These are phyloP conservation scores for Coemansia sp. DNA, from an alignment of 192 early-diverging fungal species.

Conservation along the genomic window DNA sequence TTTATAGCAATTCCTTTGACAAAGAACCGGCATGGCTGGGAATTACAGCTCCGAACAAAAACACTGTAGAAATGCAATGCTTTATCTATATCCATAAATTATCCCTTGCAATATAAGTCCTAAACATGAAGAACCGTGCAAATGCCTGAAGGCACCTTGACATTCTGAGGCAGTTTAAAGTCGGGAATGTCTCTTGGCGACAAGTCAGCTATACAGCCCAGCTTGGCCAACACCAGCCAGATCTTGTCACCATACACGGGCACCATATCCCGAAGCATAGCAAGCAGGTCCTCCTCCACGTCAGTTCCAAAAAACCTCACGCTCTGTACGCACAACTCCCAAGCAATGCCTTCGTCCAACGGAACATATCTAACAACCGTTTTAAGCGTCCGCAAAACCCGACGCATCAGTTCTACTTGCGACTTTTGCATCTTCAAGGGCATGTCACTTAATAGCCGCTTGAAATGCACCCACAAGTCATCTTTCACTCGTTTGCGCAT, in stretches of 20 bases:
- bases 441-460: not conserved
- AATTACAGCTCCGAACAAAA: too few species aligned
- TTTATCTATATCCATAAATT: too few species aligned
- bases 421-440: slow-evolving; percentile 3
- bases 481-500: slow-evolving; percentile 43
- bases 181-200: slow-evolving; percentile 7
- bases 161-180: slow-evolving; percentile 9
- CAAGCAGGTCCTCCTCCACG: slow-evolving; percentile 5
- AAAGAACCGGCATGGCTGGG: too few species aligned
- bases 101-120: too few species aligned
- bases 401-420: slow-evolving; percentile 8
- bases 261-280: slow-evolving; percentile 27
- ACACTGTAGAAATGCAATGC: too few species aligned
- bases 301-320: slow-evolving; percentile 14
- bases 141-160: slow-evolving; percentile 8
- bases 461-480: slow-evolving; percentile 38
- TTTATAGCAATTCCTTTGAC: too few species aligned
- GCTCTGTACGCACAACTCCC: slow-evolving; percentile 20
- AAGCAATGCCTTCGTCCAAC: slow-evolving; percentile 28
- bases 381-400: slow-evolving; percentile 26
- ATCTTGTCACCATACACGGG: slow-evolving; percentile 42
- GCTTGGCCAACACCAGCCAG: slow-evolving; percentile 40
- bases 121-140: slow-evolving; percentile 1
- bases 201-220: not conserved
- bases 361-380: slow-evolving; percentile 32